Base-by-base conservation (phyloP, 257 asterid species). In the Linaria vulgaris region DNA sequence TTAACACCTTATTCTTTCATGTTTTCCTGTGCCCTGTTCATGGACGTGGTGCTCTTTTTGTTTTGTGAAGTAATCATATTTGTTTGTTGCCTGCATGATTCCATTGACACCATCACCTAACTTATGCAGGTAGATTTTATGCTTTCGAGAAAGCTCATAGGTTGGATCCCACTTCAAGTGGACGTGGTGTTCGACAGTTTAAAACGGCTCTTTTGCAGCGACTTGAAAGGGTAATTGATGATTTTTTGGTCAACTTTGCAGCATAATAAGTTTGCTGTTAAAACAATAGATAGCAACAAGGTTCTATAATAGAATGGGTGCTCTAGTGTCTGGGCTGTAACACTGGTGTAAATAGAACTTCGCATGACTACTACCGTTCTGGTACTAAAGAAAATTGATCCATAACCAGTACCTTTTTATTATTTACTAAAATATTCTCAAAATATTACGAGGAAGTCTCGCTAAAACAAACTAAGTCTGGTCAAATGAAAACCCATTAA, bases 171-270 rank as follows among this genome's bases (percentile, higher is more conserved):
- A 88, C 85, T 62, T 91, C 98, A 1, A 91, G 96, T 73, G 98
- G 98, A 56, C 96, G 98, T 65, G 98, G 98, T 72, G 98, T 91
- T 57, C 92, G 98, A 46, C 98, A 91, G 71, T 91, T 91, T 76
- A 91, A 91, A 81, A 91, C 98, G 22, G 95, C 98, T 68, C 96
- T 91, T 68, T 61, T 91, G 81, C 96, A 91, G 72, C 95, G 95
- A 11, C 85, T 91, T 64, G 98, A 91, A 76, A 83, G 95, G 82
- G 98, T 91, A 78, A 78, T 61, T 53, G 31, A n/a, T 44, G 37
- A 45, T 56, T 60, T 38, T 51, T 41, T 59, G 15, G 52, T 34
- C 25, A 27, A 38, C 41, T 11, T n/a, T 56, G 48, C 50, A 27
- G 11, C 41, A 47, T 16, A 8, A 47, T 12, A 27, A 17, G 47